Evolutionary conservation across 2,329 filamentous ascomycete genomes (phyloP), one percentile per base, ranked within the genome.

Genomic region (Westerdykella ornata): DNA sequence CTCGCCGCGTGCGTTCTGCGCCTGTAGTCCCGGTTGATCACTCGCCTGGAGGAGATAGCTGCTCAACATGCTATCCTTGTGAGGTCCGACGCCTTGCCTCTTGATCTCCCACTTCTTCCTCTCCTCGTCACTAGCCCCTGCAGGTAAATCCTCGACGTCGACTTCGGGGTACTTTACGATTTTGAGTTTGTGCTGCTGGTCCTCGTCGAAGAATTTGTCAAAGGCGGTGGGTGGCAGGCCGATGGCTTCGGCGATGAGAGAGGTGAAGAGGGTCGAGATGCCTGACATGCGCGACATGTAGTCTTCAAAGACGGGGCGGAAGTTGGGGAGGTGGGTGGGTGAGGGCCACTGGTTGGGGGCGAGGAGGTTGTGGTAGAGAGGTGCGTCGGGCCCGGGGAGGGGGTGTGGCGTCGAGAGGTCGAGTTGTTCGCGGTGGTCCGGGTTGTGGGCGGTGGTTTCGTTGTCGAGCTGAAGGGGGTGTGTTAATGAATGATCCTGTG

Each of bases 11-110:
- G 82, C 75, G 65, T 94, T 94, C 66, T 92, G 88, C 20, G 87
- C 87, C 68, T 94, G 87, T 48, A 94, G 69, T 0, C 87, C 86
- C 18, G 69, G 72, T 63, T 94, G 88, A n/a, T 73, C 60, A 39
- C 78, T 84, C 12, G 85, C 86, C 69, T 94, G 88, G 35, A 94
- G 73, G 32, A 94, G 73, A 63, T 90, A 94, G 49, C 78, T 84
- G 7, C 82, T 83, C 46, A 92, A 72, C 85, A 92, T 90, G 53
- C 79, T 84, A 64, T 90, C 86, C 65, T 90, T 90, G 70, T 90
- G 85, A 26, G 86, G 85, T 0, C 85, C 86, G 0, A 89, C 75
- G 19, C 75, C 75, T 52, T 78, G 75, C 1, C 83, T 53, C 71
- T 65, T 67, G 28, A 69, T 79, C 52, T 82, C 79, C 43, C 65